Base-by-base conservation (phyloP, 2,329 filamentous ascomycete genomes). In the Cercospora janseana region DNA sequence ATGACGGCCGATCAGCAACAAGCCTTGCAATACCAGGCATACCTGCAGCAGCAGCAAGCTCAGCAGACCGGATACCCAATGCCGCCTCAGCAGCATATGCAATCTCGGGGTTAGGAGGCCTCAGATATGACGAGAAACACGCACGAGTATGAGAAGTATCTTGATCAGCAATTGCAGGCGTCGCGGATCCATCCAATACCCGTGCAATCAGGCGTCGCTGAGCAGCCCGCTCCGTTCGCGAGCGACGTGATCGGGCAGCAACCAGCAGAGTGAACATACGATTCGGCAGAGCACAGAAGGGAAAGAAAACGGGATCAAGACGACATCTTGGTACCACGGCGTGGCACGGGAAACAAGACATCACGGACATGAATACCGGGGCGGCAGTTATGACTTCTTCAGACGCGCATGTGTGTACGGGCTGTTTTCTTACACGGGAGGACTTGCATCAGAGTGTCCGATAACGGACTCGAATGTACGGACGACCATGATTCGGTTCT, bases 1-100 rank as follows among this genome's bases (percentile, higher is more conserved):
- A 69, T 69, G 66, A 69, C 66, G 23, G 62, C 66, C 38, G 66
- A 70, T 29, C 67, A 70, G 55, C 63, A 66, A 49, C 67, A 69
- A 49, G 67, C 67, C 3, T 52, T 70, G 31, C 67, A 70, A 46
- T 70, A 70, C 48, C 68, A 70, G 54, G 65, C 66, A 26, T 70
- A 70, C 50, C 55, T 70, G 18, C 68, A 70, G 50, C 66, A 69
- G 28, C 65, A 68, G 54, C 67, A 69, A 46, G 60, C 58, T 18
- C 60, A 63, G 18, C 65, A 68, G 50, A 63, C 64, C 46, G 65
- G 63, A 31, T 69, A 69, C 45, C 66, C 67, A 10, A 69, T 69
- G 64, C 63, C 67, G 15, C 63, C 65, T 10, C 63, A 66, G 57
- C 62, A 63, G 52, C 62, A 64, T 46, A 65, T 66, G 64, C 64